Conservation (phyloP, 2,329 filamentous ascomycete species). For the Lomentospora prolificans region DNA sequence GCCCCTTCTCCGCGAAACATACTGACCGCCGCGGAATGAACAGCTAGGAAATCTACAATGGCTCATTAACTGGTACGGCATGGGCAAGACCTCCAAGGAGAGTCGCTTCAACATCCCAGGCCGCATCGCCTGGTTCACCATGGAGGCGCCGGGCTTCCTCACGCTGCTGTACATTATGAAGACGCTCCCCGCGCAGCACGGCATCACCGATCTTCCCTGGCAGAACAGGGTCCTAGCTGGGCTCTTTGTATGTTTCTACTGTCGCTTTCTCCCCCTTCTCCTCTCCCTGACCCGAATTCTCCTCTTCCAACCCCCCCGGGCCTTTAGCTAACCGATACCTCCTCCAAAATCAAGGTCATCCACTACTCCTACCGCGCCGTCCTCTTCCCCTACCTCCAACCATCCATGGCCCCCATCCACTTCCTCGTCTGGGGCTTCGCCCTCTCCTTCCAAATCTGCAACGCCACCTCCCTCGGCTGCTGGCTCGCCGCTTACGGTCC, state of each 20-base stretch:
- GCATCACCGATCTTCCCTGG: constrained; percentile 55
- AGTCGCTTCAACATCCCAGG: constrained; percentile 80
- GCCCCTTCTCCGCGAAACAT: constrained; percentile 1
- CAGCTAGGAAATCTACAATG: constrained; percentile 69
- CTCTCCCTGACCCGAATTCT: constrained; percentile 9
- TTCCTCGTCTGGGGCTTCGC: constrained; percentile 54
- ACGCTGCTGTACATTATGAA: constrained; percentile 72
- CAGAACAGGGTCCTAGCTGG: constrained; percentile 68
- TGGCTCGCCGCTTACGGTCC: constrained; percentile 79
- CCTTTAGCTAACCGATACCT: constrained; percentile 9
- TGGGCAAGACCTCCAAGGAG: constrained; percentile 78
- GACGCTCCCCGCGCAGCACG: constrained; percentile 50
- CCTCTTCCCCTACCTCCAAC: constrained; percentile 71
- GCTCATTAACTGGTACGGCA: constrained; percentile 70
- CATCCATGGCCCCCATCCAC: constrained; percentile 88
- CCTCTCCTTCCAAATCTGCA: constrained; percentile 66
- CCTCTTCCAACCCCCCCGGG: too few species aligned
- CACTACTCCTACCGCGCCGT: constrained; percentile 91
- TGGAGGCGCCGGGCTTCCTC: constrained; percentile 74
- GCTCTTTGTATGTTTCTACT: constrained; percentile 43
- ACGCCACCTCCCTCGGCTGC: constrained; percentile 66
- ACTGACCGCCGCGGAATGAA: too few species aligned
- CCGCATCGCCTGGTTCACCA: constrained; percentile 74
- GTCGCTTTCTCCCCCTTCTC: constrained; percentile 11
- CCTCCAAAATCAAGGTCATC: constrained; percentile 40